These are phyloP conservation scores for Puccinia coronata DNA, from an alignment of 1,284 basidiomycete species.

Conservation along the genomic window DNA sequence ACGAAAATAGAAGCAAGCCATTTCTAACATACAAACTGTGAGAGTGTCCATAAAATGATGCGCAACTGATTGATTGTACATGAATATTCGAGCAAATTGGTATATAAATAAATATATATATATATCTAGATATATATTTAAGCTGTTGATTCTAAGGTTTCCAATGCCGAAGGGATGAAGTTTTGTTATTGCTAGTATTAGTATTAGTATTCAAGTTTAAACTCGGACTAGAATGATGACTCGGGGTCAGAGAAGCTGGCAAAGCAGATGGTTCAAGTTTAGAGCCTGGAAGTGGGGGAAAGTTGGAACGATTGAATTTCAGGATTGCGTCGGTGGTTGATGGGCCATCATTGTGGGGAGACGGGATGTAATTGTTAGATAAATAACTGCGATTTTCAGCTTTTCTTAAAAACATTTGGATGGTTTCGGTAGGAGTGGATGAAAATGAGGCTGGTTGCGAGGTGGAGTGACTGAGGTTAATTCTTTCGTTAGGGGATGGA, in stretches of 20 bases:
- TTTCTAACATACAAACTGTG: no score
- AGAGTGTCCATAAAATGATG: no score
- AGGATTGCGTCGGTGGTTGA: conserved; percentile 3
- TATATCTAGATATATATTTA: no score
- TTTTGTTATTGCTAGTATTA: not conserved
- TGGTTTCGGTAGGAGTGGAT: conserved; percentile 40
- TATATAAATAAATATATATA: not conserved
- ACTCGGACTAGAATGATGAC: not conserved
- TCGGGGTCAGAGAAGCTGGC: not conserved
- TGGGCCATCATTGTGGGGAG: not conserved
- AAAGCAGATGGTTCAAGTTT: conserved; percentile 6
- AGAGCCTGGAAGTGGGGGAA: not conserved
- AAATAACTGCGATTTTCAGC: conserved; percentile 31
- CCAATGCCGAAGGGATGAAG: not conserved
- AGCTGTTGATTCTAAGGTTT: not conserved
- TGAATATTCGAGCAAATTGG: no score
- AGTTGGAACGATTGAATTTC: not conserved
- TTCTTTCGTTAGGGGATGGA: not conserved
- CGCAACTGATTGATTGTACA: no score
- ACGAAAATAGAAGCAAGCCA: no score
- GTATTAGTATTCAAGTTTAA: not conserved
- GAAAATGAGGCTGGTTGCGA: not conserved
- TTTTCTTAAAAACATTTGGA: conserved; percentile 49
- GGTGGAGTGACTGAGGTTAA: not conserved
- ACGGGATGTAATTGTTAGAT: conserved; percentile 3